Evolutionary conservation across 2,329 filamentous ascomycete genomes (phyloP), one percentile per base, ranked within the genome.

Genomic region (Alternaria atra): DNA sequence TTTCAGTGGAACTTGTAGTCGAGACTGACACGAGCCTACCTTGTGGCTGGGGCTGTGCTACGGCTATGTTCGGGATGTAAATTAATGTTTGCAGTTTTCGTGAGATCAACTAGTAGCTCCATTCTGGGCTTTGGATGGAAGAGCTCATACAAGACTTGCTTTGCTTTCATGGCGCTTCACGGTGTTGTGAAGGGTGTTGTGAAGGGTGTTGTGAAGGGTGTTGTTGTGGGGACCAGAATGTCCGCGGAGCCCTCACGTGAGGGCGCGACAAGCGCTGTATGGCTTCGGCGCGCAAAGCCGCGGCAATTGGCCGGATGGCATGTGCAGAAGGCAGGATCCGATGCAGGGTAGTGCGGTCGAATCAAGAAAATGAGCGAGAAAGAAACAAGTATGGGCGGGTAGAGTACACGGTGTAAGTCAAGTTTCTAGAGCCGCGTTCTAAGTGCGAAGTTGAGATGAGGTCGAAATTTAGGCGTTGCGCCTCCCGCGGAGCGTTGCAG

Each of bases 231-330:
- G 35, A 2, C 20, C 30, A 12, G 29, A 44, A 25, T 23, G 23
- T 46, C 8, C 46, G 39, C 23, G 13, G 32, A 20, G 3, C 4
- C 20, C 15, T 63, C 60, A 60, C 60, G 60, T 60, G 57, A 56
- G 25, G 40, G 25, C 52, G 56, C 52, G 56, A 63, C 60, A 50
- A 47, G 52, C 37, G 20, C n/a, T 44, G 20, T 54, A 39, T 56
- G 60, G 52, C 43, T 56, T 37, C 52, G 53, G 59, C 37, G 30
- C 25, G 52, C 37, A 54, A 44, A 23, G 52, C 40, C 47, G 56
- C 15, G 27, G 53, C 25, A 32, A 43, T 37, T 52, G 32, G 52
- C 20, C n/a, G 39, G 25, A 15, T 27, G 12, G 5, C 6, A 20
- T 20, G 12, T 9, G 39, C 39, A 27, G n/a, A n/a, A 51, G 32